These are phyloP conservation scores for Amphicarpaea edgeworthii DNA, from an alignment of 306 rosid species.

Conservation along the genomic window DNA sequence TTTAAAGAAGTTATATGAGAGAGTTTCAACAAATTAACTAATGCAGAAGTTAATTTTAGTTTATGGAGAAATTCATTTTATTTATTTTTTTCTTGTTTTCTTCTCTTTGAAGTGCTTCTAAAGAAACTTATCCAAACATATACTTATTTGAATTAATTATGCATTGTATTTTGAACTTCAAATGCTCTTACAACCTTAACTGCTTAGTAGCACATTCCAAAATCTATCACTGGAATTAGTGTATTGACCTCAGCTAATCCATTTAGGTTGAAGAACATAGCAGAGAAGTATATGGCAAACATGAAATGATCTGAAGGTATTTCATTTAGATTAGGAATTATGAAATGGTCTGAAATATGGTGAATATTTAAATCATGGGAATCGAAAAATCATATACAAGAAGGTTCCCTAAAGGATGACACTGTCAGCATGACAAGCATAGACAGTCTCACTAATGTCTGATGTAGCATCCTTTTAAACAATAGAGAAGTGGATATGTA, in stretches of 20 bases:
- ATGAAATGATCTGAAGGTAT: slow-evolving; percentile 1
- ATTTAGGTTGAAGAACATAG: neutral
- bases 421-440: slow-evolving; percentile 4
- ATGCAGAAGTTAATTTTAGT: too few relatives aligned
- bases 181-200: slow-evolving; percentile 9
- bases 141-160: slow-evolving; percentile 2
- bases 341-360: slow-evolving; percentile 2
- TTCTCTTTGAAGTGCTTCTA: too few relatives aligned
- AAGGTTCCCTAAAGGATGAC: slow-evolving; percentile 18
- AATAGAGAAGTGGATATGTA: neutral
- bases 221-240: slow-evolving; percentile 3
- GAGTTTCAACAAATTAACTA: too few relatives aligned
- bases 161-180: slow-evolving; percentile 2
- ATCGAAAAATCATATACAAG: slow-evolving; percentile 14
- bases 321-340: neutral
- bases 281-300: neutral
- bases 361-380: slow-evolving; percentile 27
- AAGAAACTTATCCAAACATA: too few relatives aligned
- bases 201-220: neutral
- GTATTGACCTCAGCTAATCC: slow-evolving; percentile 26
- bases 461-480: slow-evolving; percentile 27
- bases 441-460: slow-evolving; percentile 9
- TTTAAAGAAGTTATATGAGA: too few relatives aligned
- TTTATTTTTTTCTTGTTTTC: too few relatives aligned
- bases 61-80: too few relatives aligned